Conservation (phyloP, 2,329 filamentous ascomycete species). For the Fusarium sarcochroum region DNA sequence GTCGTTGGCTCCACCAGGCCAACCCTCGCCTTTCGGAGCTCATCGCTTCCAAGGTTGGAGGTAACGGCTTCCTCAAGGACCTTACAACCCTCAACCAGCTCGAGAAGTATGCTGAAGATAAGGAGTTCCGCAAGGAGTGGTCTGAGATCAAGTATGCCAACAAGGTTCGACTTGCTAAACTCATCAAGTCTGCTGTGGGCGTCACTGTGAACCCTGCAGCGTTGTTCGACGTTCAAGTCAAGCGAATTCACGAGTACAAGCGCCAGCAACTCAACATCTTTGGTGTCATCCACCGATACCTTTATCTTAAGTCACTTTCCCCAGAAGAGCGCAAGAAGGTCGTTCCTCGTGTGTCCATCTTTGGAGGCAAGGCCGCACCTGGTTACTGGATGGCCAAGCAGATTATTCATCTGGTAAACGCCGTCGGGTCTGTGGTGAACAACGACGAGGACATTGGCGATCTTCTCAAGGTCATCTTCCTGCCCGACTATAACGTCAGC, state of each 20-base stretch:
- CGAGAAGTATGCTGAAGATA: constrained; percentile 86
- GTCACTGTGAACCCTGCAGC: constrained; percentile 88
- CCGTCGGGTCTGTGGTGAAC: constrained; percentile 91
- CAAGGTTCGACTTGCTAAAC: constrained; percentile 91
- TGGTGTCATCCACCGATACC: constrained; percentile 94
- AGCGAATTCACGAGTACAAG: constrained; percentile 99
- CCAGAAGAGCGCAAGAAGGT: constrained; percentile 89
- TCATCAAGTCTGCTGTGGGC: constrained; percentile 86
- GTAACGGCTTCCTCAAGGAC: constrained; percentile 89
- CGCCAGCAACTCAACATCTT: constrained; percentile 99
- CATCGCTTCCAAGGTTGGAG: constrained; percentile 90
- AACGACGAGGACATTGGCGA: constrained; percentile 93
- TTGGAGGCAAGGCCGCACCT: constrained; percentile 96
- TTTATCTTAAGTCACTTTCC: constrained; percentile 87
- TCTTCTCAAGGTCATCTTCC: constrained; percentile 94
- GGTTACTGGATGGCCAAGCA: constrained; percentile 99
- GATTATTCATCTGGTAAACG: constrained; percentile 96
- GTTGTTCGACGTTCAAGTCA: constrained; percentile 97
- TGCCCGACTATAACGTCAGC: constrained; percentile 99
- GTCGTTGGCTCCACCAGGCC: constrained; percentile 97
- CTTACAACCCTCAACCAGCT: constrained; percentile 88
- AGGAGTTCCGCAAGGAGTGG: constrained; percentile 94
- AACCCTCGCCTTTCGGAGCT: constrained; percentile 93
- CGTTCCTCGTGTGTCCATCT: constrained; percentile 91
- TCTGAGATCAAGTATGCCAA: constrained; percentile 96